A percentile compares a stretch with the other conserved stretches of the same genome.
These are phyloP conservation scores for Ruellia speciosa DNA, from an alignment of 305 asterid genomes.

Conservation along the genomic window DNA sequence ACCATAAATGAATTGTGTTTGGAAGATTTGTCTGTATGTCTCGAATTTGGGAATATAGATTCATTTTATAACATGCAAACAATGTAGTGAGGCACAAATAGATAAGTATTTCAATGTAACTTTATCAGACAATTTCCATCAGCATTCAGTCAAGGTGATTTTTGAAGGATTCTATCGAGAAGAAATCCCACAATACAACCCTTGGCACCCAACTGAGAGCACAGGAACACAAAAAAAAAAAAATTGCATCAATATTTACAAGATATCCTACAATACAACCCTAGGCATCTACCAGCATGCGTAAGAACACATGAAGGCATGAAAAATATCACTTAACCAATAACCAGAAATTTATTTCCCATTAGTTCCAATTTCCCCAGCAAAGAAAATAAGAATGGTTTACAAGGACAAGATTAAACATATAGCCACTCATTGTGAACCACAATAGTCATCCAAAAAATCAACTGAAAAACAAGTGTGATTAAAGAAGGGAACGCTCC, in stretches of 20 bases:
- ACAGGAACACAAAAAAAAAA: neutral
- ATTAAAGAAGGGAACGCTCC: neutral
- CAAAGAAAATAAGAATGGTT: neutral
- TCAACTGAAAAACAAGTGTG: conserved; percentile 8
- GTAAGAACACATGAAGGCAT: too few species aligned
- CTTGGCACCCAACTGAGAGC: neutral
- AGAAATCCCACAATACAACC: neutral
- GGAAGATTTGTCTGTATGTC: too few species aligned
- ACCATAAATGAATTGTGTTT: too few species aligned
- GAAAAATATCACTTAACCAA: too few species aligned
- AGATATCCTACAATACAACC: too few species aligned
- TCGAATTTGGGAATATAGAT: too few species aligned
- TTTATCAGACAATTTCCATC: too few species aligned
- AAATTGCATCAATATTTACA: too few species aligned
- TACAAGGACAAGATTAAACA: neutral
- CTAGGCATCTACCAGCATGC: too few species aligned
- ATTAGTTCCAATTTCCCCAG: neutral
- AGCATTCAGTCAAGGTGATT: neutral
- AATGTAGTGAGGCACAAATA: too few species aligned
- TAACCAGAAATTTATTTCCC: neutral
- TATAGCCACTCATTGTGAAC: neutral
- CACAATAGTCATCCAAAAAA: conserved; percentile 13
- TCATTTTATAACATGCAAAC: neutral
- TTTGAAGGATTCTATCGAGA: neutral
- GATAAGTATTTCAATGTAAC: too few species aligned